Evolutionary conservation across 352 stramenopile genomes (phyloP).

Genomic region (Phytophthora pini): DNA sequence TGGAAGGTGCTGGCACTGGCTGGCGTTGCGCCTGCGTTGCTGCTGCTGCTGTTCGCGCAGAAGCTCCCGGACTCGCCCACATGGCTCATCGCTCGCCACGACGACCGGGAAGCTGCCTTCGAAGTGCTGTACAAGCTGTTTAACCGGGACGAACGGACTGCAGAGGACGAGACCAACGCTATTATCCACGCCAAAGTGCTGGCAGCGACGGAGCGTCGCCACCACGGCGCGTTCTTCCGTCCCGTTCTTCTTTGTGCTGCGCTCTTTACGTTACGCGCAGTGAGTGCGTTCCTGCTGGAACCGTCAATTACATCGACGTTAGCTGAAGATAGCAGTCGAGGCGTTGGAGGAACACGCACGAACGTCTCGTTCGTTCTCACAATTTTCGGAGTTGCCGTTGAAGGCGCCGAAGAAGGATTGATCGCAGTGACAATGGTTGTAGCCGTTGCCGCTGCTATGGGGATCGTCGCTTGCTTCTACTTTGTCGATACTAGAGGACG

Average conservation of each 20-base stretch:
- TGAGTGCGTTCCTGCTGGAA: conserved; percentile 57
- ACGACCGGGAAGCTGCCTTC: conserved; percentile 74
- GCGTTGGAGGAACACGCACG: conserved; percentile 22
- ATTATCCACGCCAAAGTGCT: conserved; percentile 80
- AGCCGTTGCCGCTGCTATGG: conserved; percentile 53
- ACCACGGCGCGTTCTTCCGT: conserved; percentile 74
- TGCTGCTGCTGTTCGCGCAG: conserved; percentile 69
- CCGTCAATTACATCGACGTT: conserved; percentile 58
- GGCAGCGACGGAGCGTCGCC: conserved; percentile 51
- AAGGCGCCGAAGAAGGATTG: conserved; percentile 58
- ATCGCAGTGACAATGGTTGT: conserved; percentile 51
- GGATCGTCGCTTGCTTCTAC: conserved; percentile 59
- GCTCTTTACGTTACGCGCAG: conserved; percentile 59
- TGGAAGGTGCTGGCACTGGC: conserved; percentile 75
- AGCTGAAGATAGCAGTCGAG: conserved; percentile 27
- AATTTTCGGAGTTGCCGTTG: conserved; percentile 64
- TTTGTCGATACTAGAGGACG: conserved; percentile 75
- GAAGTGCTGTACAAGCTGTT: conserved; percentile 66
- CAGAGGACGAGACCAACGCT: conserved; percentile 73
- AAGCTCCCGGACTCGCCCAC: conserved; percentile 79
- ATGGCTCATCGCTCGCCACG: conserved; percentile 76
- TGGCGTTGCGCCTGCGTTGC: conserved; percentile 54
- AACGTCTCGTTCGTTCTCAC: conserved; percentile 58
- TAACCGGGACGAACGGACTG: conserved; percentile 51
- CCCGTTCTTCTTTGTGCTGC: conserved; percentile 63